A percentile compares a stretch with the other conserved stretches of the same genome.
Evolutionary conservation across 2,329 filamentous ascomycete species (phyloP).

Genomic region (Plectosphaerella sp.): DNA sequence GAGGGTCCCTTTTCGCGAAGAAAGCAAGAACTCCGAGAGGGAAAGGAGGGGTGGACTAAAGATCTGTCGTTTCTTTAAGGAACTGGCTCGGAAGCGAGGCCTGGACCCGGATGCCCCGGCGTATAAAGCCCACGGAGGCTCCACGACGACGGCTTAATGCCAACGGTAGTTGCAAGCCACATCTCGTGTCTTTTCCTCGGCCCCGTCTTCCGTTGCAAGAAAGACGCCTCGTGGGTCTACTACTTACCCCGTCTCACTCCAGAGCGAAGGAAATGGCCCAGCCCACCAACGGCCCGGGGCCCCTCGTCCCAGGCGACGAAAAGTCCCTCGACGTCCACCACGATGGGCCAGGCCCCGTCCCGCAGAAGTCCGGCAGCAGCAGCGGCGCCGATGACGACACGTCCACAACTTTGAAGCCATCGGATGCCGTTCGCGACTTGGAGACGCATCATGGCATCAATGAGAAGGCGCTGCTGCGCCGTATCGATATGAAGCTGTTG

Average conservation of each 20-base stretch:
- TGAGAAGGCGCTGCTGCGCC: constrained; percentile 55
- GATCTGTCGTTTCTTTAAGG: no score
- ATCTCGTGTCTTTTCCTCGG: neutral
- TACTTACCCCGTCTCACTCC: neutral
- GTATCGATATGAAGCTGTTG: constrained; percentile 45
- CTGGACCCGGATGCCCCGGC: no score
- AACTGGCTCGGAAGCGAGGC: no score
- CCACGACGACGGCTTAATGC: no score
- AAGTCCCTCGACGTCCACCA: neutral
- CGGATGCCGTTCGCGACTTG: neutral
- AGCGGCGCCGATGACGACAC: neutral
- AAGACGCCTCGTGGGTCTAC: neutral
- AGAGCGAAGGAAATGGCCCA: neutral
- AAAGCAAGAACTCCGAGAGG: no score
- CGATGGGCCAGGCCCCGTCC: neutral
- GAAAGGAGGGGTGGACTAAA: no score
- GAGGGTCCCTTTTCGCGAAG: no score
- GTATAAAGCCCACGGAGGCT: no score
- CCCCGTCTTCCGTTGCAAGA: neutral
- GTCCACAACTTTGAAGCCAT: neutral
- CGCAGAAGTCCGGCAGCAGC: neutral
- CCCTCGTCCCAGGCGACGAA: neutral
- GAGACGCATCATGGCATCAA: constrained; percentile 28
- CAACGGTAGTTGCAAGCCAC: neutral
- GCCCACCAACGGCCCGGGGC: constrained; percentile 1